Percentiles rank a stretch among this genome's conserved stretches.
These are phyloP conservation scores for Russula olivacea DNA, from an alignment of 768 basidiomycete genomes.

Conservation along the genomic window DNA sequence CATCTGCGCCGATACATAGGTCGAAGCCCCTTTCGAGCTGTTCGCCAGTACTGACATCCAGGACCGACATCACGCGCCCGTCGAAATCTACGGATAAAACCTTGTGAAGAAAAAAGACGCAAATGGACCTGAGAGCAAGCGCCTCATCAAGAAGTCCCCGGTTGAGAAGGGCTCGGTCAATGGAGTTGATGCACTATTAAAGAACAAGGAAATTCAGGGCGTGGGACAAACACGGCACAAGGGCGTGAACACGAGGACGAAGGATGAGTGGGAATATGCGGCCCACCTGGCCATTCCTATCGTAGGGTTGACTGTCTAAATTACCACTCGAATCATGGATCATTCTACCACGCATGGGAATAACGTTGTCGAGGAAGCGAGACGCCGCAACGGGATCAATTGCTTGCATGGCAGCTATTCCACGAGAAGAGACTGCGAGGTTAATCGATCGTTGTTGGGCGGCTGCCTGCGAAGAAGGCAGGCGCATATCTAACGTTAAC, in stretches of 20 bases:
- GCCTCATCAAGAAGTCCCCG: conserved; percentile 77
- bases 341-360: conserved; percentile 96
- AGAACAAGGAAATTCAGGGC: conserved; percentile 29
- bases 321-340: conserved; percentile 74
- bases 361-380: conserved; percentile 68
- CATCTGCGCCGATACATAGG: conserved; percentile 88
- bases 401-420: conserved; percentile 79
- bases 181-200: conserved; percentile 84
- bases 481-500: conserved; percentile 55
- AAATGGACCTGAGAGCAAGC: conserved; percentile 54
- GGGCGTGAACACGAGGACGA: conserved; percentile 19
- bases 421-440: conserved; percentile 89
- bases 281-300: conserved; percentile 80
- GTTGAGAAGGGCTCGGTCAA: conserved; percentile 84
- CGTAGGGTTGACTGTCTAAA: conserved; percentile 80
- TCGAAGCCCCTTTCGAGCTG: conserved; percentile 54
- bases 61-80: conserved; percentile 47
- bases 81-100: conserved; percentile 73
- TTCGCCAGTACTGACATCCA: conserved; percentile 39
- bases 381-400: conserved; percentile 67
- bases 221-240: conserved; percentile 28
- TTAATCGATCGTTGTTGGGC: conserved; percentile 88
- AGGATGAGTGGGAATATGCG: conserved; percentile 15
- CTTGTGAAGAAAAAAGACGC: conserved; percentile 75
- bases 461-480: conserved; percentile 58